phyloP scores from a whole-genome alignment of 768 basidiomycete species.

The Pholiota molesta region DNA sequence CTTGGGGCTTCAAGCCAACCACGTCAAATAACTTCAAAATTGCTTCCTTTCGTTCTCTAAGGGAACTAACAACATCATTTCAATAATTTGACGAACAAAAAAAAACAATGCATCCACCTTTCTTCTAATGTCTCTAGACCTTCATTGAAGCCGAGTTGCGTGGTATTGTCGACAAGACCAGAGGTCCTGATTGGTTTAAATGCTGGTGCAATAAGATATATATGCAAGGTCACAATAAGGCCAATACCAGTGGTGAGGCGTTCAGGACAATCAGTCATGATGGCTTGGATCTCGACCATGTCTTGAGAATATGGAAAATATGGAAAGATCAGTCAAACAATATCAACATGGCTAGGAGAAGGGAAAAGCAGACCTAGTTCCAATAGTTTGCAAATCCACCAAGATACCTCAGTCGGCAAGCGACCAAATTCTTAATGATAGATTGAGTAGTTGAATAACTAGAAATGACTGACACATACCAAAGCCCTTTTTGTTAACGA shows the following conservation, averaged over 20 bases:
- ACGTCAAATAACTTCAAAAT: constrained; percentile 74
- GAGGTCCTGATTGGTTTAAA: constrained; percentile 55
- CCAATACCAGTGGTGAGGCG: constrained; percentile 73
- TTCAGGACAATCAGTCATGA: constrained; percentile 79
- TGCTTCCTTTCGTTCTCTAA: constrained; percentile 80
- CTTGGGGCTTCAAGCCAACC: constrained; percentile 68
- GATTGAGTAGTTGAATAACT: constrained; percentile 1
- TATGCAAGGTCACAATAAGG: constrained; percentile 75
- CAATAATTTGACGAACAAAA: neutral
- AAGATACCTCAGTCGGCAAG: constrained; percentile 66
- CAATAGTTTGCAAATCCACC: constrained; percentile 75
- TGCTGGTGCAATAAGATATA: constrained; percentile 69
- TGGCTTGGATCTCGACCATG: constrained; percentile 67
- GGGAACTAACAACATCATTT: constrained; percentile 33
- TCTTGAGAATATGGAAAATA: constrained; percentile 36
- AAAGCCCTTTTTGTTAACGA: constrained; percentile 65
- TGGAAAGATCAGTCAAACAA: neutral
- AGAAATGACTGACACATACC: constrained; percentile 41
- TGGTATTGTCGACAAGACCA: constrained; percentile 34
- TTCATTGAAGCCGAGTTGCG: constrained; percentile 61
- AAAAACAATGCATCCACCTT: constrained; percentile 37
- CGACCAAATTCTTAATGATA: constrained; percentile 69
- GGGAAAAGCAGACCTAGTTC: constrained; percentile 55
- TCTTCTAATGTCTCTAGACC: constrained; percentile 82
- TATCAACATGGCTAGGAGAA: neutral